Conservation (phyloP, 2,329 filamentous ascomycete species). For the Dactylonectria estremocensis region DNA sequence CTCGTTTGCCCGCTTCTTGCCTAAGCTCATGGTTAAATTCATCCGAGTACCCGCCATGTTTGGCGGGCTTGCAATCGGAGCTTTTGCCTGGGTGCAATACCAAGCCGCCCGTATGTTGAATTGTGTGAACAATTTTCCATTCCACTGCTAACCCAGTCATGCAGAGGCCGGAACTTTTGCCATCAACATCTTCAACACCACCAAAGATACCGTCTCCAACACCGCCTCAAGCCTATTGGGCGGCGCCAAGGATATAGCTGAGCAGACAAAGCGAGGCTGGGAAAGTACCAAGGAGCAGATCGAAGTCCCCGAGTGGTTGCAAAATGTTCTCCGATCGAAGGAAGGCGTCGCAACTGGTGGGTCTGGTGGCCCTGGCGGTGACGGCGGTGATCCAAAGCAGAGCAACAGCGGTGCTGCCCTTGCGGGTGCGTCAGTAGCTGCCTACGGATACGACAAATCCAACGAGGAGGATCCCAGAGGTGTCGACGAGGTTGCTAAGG, state of each 20-base stretch:
- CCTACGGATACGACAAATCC: conserved; percentile 83
- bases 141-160: conserved; percentile 42
- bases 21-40: conserved; percentile 92
- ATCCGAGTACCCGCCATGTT: conserved; percentile 91
- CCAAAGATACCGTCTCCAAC: conserved; percentile 78
- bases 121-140: background rate
- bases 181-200: conserved; percentile 79
- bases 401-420: conserved; percentile 73
- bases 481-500: conserved; percentile 78
- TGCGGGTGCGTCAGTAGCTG: conserved; percentile 81
- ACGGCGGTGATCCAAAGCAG: conserved; percentile 67
- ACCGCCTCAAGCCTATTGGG: conserved; percentile 80
- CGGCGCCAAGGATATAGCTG: conserved; percentile 80
- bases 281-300: conserved; percentile 85
- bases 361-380: conserved; percentile 63
- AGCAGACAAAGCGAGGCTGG: conserved; percentile 86
- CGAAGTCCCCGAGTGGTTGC: conserved; percentile 82
- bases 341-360: conserved; percentile 71
- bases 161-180: conserved; percentile 66
- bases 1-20: conserved; percentile 78
- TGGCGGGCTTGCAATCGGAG: conserved; percentile 88
- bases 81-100: conserved; percentile 94
- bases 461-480: conserved; percentile 75
- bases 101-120: conserved; percentile 84
- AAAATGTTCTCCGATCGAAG: conserved; percentile 76